A percentile compares a stretch with the other conserved stretches of the same genome.
Conservation (phyloP, 192 early-diverging fungal species). For the Cladochytrium replicatum region DNA sequence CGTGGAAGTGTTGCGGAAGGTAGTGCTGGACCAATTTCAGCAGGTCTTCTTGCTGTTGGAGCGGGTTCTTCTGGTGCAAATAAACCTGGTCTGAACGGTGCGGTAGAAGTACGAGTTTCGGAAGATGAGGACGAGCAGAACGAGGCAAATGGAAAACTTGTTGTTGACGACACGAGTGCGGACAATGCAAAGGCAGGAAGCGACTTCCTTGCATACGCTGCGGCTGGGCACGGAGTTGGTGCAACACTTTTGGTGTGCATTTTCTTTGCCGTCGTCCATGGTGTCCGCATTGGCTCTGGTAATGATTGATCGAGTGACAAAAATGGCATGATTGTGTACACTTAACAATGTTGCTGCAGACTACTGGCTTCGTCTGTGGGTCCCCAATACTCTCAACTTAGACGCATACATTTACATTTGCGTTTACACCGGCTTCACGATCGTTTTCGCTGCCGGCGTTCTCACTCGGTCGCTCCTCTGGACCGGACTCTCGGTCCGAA, state of each 20-base stretch:
- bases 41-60: not conserved
- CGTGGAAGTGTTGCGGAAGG: too few species aligned
- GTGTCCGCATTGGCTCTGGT: conserved; percentile 46
- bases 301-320: conserved; percentile 25
- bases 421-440: conserved; percentile 46
- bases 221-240: conserved; percentile 21
- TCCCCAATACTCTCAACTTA: conserved; percentile 6
- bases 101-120: conserved; percentile 10
- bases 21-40: not conserved
- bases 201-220: conserved; percentile 25
- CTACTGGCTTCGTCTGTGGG: conserved; percentile 32
- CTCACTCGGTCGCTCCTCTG: conserved; percentile 44
- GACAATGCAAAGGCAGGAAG: conserved; percentile 16
- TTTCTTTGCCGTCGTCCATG: conserved; percentile 52
- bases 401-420: conserved; percentile 40
- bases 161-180: conserved; percentile 24
- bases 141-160: conserved; percentile 4
- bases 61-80: too few species aligned
- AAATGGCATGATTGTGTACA: not conserved
- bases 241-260: conserved; percentile 26
- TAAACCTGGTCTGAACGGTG: conserved; percentile 25
- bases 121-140: conserved; percentile 27
- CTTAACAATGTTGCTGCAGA: conserved; percentile 21
- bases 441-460: conserved; percentile 40
- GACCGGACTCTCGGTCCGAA: conserved; percentile 34